phyloP scores from a whole-genome alignment of 2,329 filamentous ascomycete species.

The Mariannaea sp. region DNA sequence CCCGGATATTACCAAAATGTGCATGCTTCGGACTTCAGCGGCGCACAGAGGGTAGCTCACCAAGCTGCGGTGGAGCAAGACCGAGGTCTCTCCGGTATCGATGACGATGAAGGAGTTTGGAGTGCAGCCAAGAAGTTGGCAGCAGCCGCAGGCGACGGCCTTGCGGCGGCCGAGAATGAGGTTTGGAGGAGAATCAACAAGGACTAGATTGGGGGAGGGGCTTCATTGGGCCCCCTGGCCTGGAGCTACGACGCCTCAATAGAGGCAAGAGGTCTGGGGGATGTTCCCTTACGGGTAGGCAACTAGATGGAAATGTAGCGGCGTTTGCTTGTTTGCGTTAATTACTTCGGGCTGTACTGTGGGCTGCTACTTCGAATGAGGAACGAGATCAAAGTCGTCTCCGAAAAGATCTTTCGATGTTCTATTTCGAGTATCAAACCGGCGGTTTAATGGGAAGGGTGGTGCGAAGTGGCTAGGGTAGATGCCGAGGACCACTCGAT shows the following conservation, averaged over 20 bases:
- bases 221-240: slow-evolving; percentile 17
- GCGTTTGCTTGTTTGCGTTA: slow-evolving; percentile 28
- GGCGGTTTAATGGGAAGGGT: slow-evolving; percentile 22
- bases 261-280: slow-evolving; percentile 6
- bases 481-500: slow-evolving; percentile 19
- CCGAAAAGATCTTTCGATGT: slow-evolving; percentile 28
- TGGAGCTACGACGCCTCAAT: slow-evolving; percentile 20
- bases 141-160: slow-evolving; percentile 59
- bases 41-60: slow-evolving; percentile 51
- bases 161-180: slow-evolving; percentile 63
- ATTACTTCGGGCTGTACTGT: too few species aligned
- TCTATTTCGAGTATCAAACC: slow-evolving; percentile 35
- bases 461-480: slow-evolving; percentile 12
- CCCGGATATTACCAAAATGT: slow-evolving; percentile 63
- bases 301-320: neutral
- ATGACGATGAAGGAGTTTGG: slow-evolving; percentile 56
- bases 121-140: slow-evolving; percentile 62
- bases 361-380: slow-evolving; percentile 28
- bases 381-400: slow-evolving; percentile 29
- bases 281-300: slow-evolving; percentile 8
- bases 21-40: slow-evolving; percentile 56
- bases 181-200: slow-evolving; percentile 69
- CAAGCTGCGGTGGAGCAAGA: slow-evolving; percentile 40
- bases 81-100: slow-evolving; percentile 23
- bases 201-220: slow-evolving; percentile 42